phyloP scores from a whole-genome alignment of 495 filamentous ascomycete species.

The Neurospora hispaniola region DNA sequence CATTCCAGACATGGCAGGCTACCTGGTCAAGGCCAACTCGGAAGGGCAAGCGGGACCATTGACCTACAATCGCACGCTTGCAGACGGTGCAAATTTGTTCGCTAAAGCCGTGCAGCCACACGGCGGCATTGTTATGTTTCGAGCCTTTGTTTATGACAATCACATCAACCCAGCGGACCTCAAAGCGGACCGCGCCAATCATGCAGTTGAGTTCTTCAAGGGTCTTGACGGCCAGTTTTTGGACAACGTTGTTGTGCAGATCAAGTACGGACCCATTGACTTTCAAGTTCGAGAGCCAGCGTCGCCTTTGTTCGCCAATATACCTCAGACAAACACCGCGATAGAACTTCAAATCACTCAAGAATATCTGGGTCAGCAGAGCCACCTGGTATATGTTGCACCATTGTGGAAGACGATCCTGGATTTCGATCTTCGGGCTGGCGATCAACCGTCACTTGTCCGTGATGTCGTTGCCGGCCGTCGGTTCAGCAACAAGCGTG shows the following conservation, averaged over 20 bases:
- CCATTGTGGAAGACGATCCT: conserved; percentile 59
- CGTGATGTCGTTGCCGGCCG: conserved; percentile 50
- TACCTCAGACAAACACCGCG: conserved; percentile 45
- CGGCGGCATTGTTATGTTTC: conserved; percentile 61
- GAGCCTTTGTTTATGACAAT: conserved; percentile 63
- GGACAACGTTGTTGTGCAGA: conserved; percentile 60
- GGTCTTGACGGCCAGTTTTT: conserved; percentile 54
- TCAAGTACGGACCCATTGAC: conserved; percentile 67
- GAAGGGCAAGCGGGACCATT: conserved; percentile 63
- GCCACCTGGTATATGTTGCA: conserved; percentile 54
- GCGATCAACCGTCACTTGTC: conserved; percentile 38
- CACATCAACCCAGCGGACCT: conserved; percentile 41
- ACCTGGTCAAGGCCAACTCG: conserved; percentile 63
- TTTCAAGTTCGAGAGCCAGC: conserved; percentile 64
- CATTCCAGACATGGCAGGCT: conserved; percentile 59
- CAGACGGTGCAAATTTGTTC: conserved; percentile 62
- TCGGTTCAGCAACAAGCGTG: conserved; percentile 45
- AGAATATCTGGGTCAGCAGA: conserved; percentile 65
- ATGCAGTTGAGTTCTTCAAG: conserved; percentile 57
- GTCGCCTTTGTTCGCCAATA: conserved; percentile 59
- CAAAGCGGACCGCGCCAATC: conserved; percentile 59
- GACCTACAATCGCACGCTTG: conserved; percentile 58
- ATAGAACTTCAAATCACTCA: conserved; percentile 59
- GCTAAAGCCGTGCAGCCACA: conserved; percentile 48
- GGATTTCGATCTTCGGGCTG: conserved; percentile 54